These are phyloP conservation scores for Globisporangium lucens DNA, from an alignment of 352 stramenopile species.

Conservation along the genomic window DNA sequence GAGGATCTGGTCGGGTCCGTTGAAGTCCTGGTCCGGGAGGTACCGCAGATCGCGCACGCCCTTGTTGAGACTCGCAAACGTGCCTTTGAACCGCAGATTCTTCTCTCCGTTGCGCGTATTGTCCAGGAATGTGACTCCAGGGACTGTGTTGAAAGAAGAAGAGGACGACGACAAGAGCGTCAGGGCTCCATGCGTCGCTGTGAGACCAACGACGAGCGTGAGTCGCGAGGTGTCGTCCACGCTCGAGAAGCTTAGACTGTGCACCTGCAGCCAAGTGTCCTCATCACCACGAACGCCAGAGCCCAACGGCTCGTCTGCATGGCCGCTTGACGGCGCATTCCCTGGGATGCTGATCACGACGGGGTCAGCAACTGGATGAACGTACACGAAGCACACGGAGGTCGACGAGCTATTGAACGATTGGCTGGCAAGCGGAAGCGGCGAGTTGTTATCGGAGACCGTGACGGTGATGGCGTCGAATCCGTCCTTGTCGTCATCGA, in stretches of 20 bases:
- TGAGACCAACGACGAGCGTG: slow-evolving; percentile 20
- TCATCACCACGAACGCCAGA: slow-evolving; percentile 40
- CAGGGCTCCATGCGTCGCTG: slow-evolving; percentile 7
- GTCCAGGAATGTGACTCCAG: slow-evolving; percentile 29
- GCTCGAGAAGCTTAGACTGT: slow-evolving; percentile 38
- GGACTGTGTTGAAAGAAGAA: background rate
- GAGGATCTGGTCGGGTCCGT: slow-evolving; percentile 40
- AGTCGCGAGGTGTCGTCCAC: slow-evolving; percentile 38
- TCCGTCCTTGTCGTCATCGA: slow-evolving; percentile 16
- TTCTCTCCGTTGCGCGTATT: slow-evolving; percentile 8
- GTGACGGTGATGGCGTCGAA: slow-evolving; percentile 48
- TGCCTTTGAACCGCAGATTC: slow-evolving; percentile 28
- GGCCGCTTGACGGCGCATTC: slow-evolving; percentile 31
- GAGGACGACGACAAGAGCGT: slow-evolving; percentile 8
- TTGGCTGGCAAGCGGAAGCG: background rate
- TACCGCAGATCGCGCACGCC: slow-evolving; percentile 39
- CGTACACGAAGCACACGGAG: slow-evolving; percentile 33
- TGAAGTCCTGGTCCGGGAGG: slow-evolving; percentile 34
- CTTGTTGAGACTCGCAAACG: slow-evolving; percentile 42
- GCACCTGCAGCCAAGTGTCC: slow-evolving; percentile 32
- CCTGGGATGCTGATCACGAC: slow-evolving; percentile 26
- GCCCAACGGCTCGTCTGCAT: slow-evolving; percentile 20
- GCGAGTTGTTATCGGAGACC: slow-evolving; percentile 26
- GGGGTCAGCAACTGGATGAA: slow-evolving; percentile 27
- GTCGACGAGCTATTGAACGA: slow-evolving; percentile 34